phyloP scores from a whole-genome alignment of 2,329 filamentous ascomycete genomes.

The Colletotrichum paranaense region DNA sequence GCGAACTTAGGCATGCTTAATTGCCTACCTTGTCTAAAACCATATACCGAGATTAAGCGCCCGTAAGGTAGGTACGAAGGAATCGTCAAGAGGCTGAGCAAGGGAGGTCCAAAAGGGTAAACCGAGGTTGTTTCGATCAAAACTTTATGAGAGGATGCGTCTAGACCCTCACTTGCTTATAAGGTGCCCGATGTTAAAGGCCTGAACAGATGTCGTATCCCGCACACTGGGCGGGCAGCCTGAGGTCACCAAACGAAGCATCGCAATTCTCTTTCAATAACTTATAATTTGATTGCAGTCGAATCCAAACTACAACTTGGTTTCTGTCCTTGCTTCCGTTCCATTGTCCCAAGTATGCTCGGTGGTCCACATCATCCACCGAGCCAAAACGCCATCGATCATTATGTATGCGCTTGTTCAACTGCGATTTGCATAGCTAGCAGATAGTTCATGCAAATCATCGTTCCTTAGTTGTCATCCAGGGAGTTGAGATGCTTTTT shows the following conservation, averaged over 20 bases:
- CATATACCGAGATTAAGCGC: not conserved
- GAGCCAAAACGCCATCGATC: slow-evolving; percentile 19
- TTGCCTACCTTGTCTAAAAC: not conserved
- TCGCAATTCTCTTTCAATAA: not conserved
- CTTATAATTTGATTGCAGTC: not conserved
- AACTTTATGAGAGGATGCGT: slow-evolving; percentile 12
- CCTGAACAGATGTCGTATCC: not conserved
- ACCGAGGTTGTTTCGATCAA: slow-evolving; percentile 18
- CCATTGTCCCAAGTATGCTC: not conserved
- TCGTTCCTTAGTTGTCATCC: slow-evolving; percentile 52
- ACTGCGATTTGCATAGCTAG: not conserved
- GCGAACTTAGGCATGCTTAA: not conserved
- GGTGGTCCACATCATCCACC: slow-evolving; percentile 1
- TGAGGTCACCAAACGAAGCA: not conserved
- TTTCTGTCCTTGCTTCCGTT: slow-evolving; percentile 3
- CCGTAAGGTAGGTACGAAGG: not conserved
- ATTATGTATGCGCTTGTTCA: slow-evolving; percentile 8
- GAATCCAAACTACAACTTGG: slow-evolving; percentile 13
- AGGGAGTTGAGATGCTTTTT: slow-evolving; percentile 74
- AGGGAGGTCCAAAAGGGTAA: not conserved
- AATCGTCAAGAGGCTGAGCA: not conserved
- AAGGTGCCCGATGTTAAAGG: not conserved
- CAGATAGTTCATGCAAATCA: slow-evolving; percentile 14
- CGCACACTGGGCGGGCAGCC: not conserved
- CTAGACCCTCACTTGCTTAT: not conserved